Evolutionary conservation across 1,284 basidiomycete species (phyloP).

Genomic region (Psilocybe mexicana): DNA sequence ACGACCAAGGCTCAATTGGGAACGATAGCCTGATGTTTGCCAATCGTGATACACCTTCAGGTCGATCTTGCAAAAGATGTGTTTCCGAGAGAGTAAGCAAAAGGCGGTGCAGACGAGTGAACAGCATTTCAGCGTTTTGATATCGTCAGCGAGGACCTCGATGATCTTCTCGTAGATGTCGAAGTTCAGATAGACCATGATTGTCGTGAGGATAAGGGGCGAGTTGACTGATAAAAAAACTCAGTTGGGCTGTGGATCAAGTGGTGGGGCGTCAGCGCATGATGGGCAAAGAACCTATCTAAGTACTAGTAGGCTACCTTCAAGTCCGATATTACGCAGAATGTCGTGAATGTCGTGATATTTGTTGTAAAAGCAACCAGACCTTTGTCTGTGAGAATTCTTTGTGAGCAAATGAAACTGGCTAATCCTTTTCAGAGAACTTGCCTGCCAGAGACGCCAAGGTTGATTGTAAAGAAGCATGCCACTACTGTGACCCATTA

Average conservation of each 20-base stretch:
- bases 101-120: slow-evolving; percentile 13
- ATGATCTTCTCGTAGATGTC: slow-evolving; percentile 17
- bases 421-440: background rate
- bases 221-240: background rate
- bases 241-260: background rate
- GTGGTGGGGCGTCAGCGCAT: background rate
- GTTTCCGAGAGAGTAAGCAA: slow-evolving; percentile 8
- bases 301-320: background rate
- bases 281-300: background rate
- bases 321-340: background rate
- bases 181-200: slow-evolving; percentile 12
- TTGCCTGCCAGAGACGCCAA: slow-evolving; percentile 16
- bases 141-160: slow-evolving; percentile 11
- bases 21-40: background rate
- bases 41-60: slow-evolving; percentile 1
- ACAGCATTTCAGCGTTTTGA: slow-evolving; percentile 12
- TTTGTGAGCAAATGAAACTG: background rate
- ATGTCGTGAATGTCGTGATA: background rate
- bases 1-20: background rate
- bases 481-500: background rate
- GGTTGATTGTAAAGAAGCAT: slow-evolving; percentile 1
- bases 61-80: slow-evolving; percentile 13
- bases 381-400: slow-evolving; percentile 7
- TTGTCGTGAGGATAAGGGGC: background rate
- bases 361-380: background rate